Evolutionary conservation across 352 stramenopile genomes (phyloP).

Genomic region (Phytophthora lateralis): DNA sequence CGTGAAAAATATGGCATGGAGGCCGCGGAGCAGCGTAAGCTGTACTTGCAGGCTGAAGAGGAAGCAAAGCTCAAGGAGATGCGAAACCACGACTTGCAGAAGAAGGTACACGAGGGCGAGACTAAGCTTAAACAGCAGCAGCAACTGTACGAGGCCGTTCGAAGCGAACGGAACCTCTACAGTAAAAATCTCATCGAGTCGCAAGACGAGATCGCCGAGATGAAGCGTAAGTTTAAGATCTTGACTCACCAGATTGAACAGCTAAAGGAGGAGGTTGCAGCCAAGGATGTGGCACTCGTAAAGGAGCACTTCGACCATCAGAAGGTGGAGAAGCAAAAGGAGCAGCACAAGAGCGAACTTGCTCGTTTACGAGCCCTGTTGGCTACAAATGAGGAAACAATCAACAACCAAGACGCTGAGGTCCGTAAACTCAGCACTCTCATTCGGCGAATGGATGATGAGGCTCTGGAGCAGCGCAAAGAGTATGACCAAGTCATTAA

Average conservation of each 20-base stretch:
- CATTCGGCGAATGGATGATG: conserved; percentile 94
- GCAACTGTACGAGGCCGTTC: conserved; percentile 95
- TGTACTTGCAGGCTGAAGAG: conserved; percentile 86
- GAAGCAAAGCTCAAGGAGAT: conserved; percentile 84
- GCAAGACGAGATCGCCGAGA: conserved; percentile 95
- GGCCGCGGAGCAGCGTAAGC: conserved; percentile 80
- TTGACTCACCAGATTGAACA: conserved; percentile 96
- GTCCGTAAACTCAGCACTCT: conserved; percentile 93
- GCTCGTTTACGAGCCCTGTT: conserved; percentile 88
- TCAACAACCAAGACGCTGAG: conserved; percentile 95
- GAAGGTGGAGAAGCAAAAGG: conserved; percentile 94
- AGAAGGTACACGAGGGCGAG: conserved; percentile 91
- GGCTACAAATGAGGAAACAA: conserved; percentile 90
- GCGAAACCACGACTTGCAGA: conserved; percentile 83
- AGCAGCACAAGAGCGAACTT: conserved; percentile 95
- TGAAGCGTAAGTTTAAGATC: conserved; percentile 98
- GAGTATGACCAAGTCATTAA: conserved; percentile 97
- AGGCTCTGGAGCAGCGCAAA: conserved; percentile 93
- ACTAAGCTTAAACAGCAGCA: conserved; percentile 97
- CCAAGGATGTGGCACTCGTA: conserved; percentile 95
- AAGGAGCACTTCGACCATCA: conserved; percentile 97
- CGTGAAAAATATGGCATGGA: conserved; percentile 92
- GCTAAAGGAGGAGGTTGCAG: conserved; percentile 95
- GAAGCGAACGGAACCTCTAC: conserved; percentile 95
- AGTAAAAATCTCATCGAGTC: conserved; percentile 96